These are phyloP conservation scores for Trichosanthes cucumerina DNA, from an alignment of 306 rosid genomes.

Conservation along the genomic window DNA sequence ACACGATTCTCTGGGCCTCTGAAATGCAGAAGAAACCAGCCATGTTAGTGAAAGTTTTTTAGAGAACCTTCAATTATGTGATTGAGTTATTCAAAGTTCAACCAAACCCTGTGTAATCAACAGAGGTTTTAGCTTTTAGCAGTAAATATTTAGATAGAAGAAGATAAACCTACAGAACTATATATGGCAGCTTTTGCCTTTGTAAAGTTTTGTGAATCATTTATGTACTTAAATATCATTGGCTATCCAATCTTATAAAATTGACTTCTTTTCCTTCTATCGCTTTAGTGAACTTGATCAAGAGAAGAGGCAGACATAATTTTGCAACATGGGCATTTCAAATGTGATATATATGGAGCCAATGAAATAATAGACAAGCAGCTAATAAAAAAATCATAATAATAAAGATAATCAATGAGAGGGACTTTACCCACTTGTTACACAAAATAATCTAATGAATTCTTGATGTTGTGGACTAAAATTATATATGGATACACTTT, in stretches of 20 bases:
- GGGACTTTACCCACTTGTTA: too few relatives aligned
- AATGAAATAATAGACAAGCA: background rate
- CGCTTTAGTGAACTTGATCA: background rate
- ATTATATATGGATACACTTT: too few relatives aligned
- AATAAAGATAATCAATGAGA: too few relatives aligned
- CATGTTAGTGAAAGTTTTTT: background rate
- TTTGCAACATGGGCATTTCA: background rate
- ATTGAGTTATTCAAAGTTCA: background rate
- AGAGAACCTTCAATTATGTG: too few relatives aligned
- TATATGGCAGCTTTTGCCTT: background rate
- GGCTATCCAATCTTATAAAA: background rate
- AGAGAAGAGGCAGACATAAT: background rate
- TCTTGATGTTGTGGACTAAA: background rate
- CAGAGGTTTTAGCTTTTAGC: background rate
- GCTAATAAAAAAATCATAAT: too few relatives aligned
- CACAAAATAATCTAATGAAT: background rate
- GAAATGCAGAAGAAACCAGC: background rate
- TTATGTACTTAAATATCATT: background rate
- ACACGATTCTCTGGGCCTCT: constrained; percentile 39
- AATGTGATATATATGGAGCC: background rate
- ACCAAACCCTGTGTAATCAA: background rate
- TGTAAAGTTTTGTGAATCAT: background rate
- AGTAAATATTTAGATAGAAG: background rate
- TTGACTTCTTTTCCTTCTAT: background rate
- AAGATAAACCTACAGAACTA: background rate